Base-by-base conservation (phyloP, 495 filamentous ascomycete species). In the Lophiostoma macrostomum region DNA sequence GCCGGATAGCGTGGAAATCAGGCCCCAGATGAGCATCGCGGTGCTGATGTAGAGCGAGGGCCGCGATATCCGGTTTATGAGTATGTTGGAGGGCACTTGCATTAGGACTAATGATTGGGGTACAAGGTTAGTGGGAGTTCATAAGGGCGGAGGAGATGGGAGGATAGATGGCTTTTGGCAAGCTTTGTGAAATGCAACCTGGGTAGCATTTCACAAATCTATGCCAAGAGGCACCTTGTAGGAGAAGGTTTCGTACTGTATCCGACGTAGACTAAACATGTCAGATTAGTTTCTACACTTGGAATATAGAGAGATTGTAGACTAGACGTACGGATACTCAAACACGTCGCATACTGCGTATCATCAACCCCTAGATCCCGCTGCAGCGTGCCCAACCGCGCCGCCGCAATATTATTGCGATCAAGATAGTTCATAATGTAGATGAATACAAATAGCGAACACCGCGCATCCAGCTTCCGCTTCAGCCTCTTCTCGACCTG, bases 351-450 rank as follows among this genome's bases (percentile, higher is more conserved):
- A 25, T 55, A 55, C 24, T 55, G 51, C 31, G 41, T 55, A 28
- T 55, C 32, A 18, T 46, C 25, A 34, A 55, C 48, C 5, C 29
- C 25, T 0, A 55, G 27, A 25, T 55, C 51, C 2, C 48, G 25
- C 35, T 55, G 51, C 4, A 55, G 31, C 2, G 32, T 35, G 16
- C 42, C 42, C n/a, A 55, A 34, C 1, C 51, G 41, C 20, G 51
- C 51, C 11, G 51, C 51, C 19, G 51, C 51, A 18, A 55, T 55
- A 24, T 55, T 55, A 25, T 55, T 55, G 2, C 51, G 41, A 29
- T 55, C 51, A 7, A 55, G 34, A 23, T 55, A 55, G 32, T 55
- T 55, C 51, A 55, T 55, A 22, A 55, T 55, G 35, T 55, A 55
- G 34, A 55, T 55, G 16, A 55, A 24, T 0, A 55, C 42, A 27